Conservation (phyloP, 2,329 filamentous ascomycete species). For the Grosmannia penicillata region DNA sequence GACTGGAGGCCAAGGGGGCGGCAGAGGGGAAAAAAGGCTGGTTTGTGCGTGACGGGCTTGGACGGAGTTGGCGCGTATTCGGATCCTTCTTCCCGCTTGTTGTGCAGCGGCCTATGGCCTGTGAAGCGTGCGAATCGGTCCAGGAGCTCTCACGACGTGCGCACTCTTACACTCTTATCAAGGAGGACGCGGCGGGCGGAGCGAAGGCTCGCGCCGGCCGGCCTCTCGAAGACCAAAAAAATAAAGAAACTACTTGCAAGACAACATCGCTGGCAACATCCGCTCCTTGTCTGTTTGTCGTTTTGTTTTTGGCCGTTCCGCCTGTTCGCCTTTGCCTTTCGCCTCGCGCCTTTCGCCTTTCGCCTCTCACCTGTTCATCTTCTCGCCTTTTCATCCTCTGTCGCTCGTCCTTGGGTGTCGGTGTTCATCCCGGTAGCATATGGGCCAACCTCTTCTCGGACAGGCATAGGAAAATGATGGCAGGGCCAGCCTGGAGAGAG, state of each 20-base stretch:
- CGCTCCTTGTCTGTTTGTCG: too few relatives aligned
- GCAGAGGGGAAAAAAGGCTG: too few relatives aligned
- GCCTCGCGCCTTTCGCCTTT: too few relatives aligned
- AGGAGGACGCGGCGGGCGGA: background rate
- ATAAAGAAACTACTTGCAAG: too few relatives aligned
- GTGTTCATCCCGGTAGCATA: background rate
- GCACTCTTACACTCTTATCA: conserved; percentile 2
- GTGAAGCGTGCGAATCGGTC: conserved; percentile 1
- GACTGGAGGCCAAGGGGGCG: background rate
- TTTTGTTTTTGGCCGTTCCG: too few relatives aligned
- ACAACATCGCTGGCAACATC: too few relatives aligned
- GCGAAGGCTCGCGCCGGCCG: background rate
- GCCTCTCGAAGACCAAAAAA: background rate
- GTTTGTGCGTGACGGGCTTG: conserved; percentile 1
- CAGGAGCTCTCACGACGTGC: too few relatives aligned
- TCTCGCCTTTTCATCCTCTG: too few relatives aligned
- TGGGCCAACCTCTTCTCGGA: background rate
- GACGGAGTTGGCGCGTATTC: conserved; percentile 4
- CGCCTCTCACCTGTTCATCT: too few relatives aligned
- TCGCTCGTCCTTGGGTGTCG: too few relatives aligned
- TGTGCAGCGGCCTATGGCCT: too few relatives aligned
- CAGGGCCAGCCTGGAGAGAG: background rate
- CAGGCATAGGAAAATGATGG: background rate
- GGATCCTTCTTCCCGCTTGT: conserved; percentile 4
- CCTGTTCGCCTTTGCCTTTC: too few relatives aligned